Evolutionary conservation across 305 asterid species (phyloP).

Genomic region (Fraxinus sp.): DNA sequence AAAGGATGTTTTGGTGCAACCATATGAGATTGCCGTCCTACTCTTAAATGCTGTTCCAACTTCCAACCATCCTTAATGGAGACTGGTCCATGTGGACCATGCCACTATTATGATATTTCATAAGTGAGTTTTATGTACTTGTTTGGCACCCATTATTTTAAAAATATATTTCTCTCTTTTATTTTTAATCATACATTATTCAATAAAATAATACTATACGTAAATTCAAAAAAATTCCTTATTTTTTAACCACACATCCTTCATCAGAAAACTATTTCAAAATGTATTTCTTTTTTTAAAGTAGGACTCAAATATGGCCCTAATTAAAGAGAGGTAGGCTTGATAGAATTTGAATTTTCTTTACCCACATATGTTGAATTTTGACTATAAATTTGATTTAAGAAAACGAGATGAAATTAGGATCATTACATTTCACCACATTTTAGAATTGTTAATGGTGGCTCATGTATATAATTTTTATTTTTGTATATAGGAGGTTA

Average conservation of each 20-base stretch:
- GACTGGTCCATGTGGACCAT: not conserved
- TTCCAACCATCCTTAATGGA: not conserved
- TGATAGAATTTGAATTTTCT: not conserved
- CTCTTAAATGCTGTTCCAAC: not conserved
- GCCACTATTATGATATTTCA: not conserved
- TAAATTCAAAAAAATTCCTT: too few species aligned
- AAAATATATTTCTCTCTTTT: too few species aligned
- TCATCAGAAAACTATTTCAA: too few species aligned
- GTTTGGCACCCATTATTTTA: too few species aligned
- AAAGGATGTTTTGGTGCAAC: not conserved
- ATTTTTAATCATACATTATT: too few species aligned
- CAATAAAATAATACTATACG: too few species aligned
- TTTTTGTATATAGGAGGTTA: not conserved
- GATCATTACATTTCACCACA: not conserved
- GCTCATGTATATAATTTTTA: not conserved
- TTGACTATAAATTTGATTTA: not conserved
- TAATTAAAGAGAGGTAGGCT: not conserved
- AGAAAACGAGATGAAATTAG: not conserved
- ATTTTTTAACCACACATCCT: too few species aligned
- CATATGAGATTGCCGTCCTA: not conserved
- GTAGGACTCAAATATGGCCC: too few species aligned
- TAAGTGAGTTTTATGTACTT: not conserved
- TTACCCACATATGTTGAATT: not conserved
- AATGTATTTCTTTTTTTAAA: too few species aligned
- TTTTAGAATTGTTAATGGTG: not conserved